Percentiles rank a stretch among this genome's conserved stretches.
These are phyloP conservation scores for Exserohilum rostratum DNA, from an alignment of 2,329 filamentous ascomycete species.

Conservation along the genomic window DNA sequence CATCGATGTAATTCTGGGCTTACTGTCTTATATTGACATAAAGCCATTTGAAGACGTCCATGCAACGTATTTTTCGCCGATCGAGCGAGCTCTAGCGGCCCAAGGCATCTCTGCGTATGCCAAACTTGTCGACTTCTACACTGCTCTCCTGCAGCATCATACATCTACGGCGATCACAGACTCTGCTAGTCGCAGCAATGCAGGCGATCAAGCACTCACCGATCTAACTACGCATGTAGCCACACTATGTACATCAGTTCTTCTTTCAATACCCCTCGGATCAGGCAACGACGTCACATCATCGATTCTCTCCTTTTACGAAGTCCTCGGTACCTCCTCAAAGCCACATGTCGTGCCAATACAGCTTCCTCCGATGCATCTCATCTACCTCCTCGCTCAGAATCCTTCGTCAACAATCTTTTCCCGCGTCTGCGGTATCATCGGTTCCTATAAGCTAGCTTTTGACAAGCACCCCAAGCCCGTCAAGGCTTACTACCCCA, in stretches of 20 bases:
- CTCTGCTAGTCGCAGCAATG: constrained; percentile 42
- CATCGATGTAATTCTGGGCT: constrained; percentile 57
- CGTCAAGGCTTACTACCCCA: constrained; percentile 43
- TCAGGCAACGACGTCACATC: constrained; percentile 55
- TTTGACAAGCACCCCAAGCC: constrained; percentile 68
- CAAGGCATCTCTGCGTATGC: constrained; percentile 58
- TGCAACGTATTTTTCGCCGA: constrained; percentile 44
- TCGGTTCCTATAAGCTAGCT: constrained; percentile 74
- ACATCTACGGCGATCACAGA: constrained; percentile 44
- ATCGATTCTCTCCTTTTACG: constrained; percentile 69
- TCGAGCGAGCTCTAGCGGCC: constrained; percentile 51
- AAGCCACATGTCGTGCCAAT: constrained; percentile 60
- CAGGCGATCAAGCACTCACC: constrained; percentile 46
- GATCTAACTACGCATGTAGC: constrained; percentile 40
- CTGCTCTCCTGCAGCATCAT: constrained; percentile 65
- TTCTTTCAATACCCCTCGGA: constrained; percentile 31
- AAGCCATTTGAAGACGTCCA: constrained; percentile 57
- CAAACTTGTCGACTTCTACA: constrained; percentile 71
- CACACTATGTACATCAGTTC: constrained; percentile 36
- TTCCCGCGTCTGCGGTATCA: constrained; percentile 71
- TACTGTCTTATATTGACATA: constrained; percentile 53
- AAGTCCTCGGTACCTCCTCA: constrained; percentile 58
- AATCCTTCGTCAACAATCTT: constrained; percentile 66
- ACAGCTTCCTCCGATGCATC: constrained; percentile 68
- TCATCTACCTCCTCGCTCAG: constrained; percentile 76